phyloP scores from a whole-genome alignment of 83 land plant genomes.

The Diphasiastrum complanatum region DNA sequence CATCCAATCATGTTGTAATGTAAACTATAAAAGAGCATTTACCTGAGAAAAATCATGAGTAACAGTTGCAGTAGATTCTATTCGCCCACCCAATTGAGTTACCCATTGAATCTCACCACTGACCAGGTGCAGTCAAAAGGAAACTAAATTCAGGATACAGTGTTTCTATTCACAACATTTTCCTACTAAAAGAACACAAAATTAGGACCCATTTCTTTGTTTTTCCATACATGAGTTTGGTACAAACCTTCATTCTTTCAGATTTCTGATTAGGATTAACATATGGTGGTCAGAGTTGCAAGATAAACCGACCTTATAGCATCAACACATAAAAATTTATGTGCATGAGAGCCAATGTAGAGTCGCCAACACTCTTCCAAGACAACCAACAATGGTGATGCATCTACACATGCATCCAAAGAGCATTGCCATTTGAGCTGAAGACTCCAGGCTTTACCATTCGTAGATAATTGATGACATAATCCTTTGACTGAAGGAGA shows the following conservation, averaged over 20 bases:
- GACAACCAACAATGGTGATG: conserved; percentile 64
- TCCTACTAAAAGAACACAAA: too few species aligned
- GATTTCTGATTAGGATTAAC: neutral
- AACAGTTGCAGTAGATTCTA: conserved; percentile 30
- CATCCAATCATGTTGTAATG: too few species aligned
- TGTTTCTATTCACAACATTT: too few species aligned
- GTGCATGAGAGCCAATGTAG: conserved; percentile 80
- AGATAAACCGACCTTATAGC: conserved; percentile 19
- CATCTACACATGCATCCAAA: conserved; percentile 75
- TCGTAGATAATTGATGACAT: conserved; percentile 8
- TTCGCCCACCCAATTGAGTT: conserved; percentile 17
- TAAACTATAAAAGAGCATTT: neutral
- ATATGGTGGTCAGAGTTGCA: neutral
- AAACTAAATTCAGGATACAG: too few species aligned
- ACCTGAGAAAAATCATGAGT: conserved; percentile 26
- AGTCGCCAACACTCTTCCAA: conserved; percentile 26
- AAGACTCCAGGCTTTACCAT: conserved; percentile 24
- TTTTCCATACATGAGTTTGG: too few species aligned
- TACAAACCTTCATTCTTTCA: neutral
- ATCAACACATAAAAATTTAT: conserved; percentile 50
- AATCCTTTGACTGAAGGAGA: too few species aligned
- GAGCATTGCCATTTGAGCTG: conserved; percentile 47
- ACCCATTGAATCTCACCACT: conserved; percentile 26
- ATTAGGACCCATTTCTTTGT: too few species aligned
- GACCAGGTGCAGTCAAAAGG: neutral